Base-by-base conservation (phyloP, 2,329 filamentous ascomycete species). In the Microdochium bolleyi region DNA sequence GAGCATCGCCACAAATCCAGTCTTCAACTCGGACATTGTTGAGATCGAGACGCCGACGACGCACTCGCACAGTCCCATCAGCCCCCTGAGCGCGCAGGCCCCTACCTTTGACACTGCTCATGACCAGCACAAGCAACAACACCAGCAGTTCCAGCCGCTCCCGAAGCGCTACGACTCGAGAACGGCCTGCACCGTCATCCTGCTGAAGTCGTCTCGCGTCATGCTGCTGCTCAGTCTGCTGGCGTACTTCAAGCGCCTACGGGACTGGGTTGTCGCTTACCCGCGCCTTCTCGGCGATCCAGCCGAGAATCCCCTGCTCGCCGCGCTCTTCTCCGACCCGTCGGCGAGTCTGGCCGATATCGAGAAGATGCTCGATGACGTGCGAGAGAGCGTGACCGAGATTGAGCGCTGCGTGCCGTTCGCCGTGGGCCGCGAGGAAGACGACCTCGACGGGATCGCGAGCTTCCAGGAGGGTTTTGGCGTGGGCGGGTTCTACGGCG, bases 371-470 rank as follows among this genome's bases (percentile, higher is more conserved):
- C 51, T 52, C 3, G 32, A 50, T 7, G 62, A 68, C 32, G 59
- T 63, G 0, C 50, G 53, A 3, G 57, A 58, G 34, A 60, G 58
- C 13, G 62, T 68, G 22, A 62, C 66, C 48, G 66, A 68, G 49
- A 68, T 68, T 30, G 56, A 68, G 3, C 50, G 57, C 4, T 54
- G 56, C 24, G 64, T 68, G 21, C 66, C 66, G 1, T 68, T 64
- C 30, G 65, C 65, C 2, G 53, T 68, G 1, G 65, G 65, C 8
- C 64, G 67, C 21, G 41, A 21, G 41, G 41, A 46, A 5, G 54
- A 66, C 30, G 56, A 60, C 19, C 49, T 56, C 0, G 57, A 49
- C 21, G 63, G 66, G 3, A 50, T 52, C 46, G 55, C 55, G 3
- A 56, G 63, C 54, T 34, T 55, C 1, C 58, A 67, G 34, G 66